phyloP scores from a whole-genome alignment of 2,329 filamentous ascomycete species.

The Penicillium decumbens region DNA sequence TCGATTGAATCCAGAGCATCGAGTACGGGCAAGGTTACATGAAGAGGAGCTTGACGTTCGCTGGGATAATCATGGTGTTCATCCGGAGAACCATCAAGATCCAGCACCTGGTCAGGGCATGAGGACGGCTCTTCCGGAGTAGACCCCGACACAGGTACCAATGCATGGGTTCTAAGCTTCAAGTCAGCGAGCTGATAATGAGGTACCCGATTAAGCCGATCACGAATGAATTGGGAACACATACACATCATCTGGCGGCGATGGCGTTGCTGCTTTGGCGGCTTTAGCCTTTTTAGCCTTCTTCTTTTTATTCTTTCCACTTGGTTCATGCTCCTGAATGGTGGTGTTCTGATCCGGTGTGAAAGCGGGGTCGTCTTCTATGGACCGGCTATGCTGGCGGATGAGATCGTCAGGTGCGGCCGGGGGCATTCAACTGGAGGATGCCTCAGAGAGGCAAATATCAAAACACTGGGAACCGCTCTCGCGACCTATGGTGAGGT shows the following conservation, averaged over 20 bases:
- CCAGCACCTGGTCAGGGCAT: conserved; percentile 26
- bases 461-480: conserved; percentile 21
- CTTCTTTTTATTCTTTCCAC: conserved; percentile 40
- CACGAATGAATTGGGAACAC: conserved; percentile 8
- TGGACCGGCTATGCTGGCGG: conserved; percentile 36
- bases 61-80: neutral
- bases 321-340: conserved; percentile 31
- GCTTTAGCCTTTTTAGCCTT: conserved; percentile 38
- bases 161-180: neutral
- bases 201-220: neutral
- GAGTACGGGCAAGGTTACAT: conserved; percentile 37
- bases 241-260: conserved; percentile 36
- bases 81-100: neutral
- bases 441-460: conserved; percentile 30
- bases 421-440: conserved; percentile 42
- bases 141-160: conserved; percentile 22
- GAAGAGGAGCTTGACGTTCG: conserved; percentile 20
- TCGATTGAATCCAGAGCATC: conserved; percentile 35
- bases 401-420: conserved; percentile 38
- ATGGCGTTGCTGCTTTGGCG: conserved; percentile 31
- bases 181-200: neutral
- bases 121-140: conserved; percentile 29
- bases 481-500: conserved; percentile 30
- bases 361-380: conserved; percentile 30
- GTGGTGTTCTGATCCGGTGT: conserved; percentile 25